Base-by-base conservation (phyloP, 805 yeast species). In the Kazachstania taianensis region DNA sequence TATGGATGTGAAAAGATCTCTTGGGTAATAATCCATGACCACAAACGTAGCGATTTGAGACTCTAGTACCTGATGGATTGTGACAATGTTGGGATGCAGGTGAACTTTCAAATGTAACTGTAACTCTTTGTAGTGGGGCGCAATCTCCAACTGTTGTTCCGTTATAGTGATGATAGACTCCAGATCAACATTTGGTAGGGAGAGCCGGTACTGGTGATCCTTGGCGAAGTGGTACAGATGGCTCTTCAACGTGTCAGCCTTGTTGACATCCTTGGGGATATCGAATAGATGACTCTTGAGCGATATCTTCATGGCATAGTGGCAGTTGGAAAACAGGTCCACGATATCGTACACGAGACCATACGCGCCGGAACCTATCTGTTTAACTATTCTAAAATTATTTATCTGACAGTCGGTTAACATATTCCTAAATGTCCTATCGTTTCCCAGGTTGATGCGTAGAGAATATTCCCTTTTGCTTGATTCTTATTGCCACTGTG, bases 1-100 rank as follows among this genome's bases (percentile, higher is more conserved):
- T 37, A 89, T 89, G 37, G 83, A 78, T 35, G 78, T 72, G 58
- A 89, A 92, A 41, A 89, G 67, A 55, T 89, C 98, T 34, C 94
- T 94, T 18, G 78, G 72, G 52, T 69, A 81, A 57, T 82, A 85
- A 57, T 89, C 97, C 84, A 87, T 79, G 7, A 89, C 69, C 17
- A 84, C 77, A 47, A 82, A 78, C 4, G 65, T 49, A 2, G 78
- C 78, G 25, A 66, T 59, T 34, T 70, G 72, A 13, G 75, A 66
- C 41, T 75, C 79, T 43, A 80, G 67, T 30, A 83, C 82, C 48
- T 80, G 77, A 48, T 80, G 80, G 32, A 89, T 79, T 10, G 81
- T 69, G 23, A 81, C 73, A 19, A 89, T 72, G 54, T 84, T 81
- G 28, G 84, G 83, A 57, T 86, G 95, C 14, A 68, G 54, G 50